A percentile compares a stretch with the other conserved stretches of the same genome.
Evolutionary conservation across 495 filamentous ascomycete genomes (phyloP).

Genomic region (Aspergillus affinis): DNA sequence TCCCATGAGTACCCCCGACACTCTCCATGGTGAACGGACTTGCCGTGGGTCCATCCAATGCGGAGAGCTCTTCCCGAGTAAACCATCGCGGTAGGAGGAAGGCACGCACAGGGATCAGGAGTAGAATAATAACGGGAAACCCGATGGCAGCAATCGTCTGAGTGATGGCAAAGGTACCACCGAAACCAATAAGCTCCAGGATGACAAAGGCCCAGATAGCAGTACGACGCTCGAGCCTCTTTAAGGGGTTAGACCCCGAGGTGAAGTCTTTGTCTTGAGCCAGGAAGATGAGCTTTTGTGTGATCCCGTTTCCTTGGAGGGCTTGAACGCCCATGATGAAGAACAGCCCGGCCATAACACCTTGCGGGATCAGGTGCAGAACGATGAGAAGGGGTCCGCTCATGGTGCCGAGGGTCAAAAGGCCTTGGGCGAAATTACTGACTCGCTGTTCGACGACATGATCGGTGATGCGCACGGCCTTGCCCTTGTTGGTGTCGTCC

Average conservation of each 20-base stretch:
- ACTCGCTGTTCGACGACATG: slow-evolving; percentile 90
- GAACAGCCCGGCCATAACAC: slow-evolving; percentile 86
- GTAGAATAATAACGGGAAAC: slow-evolving; percentile 84
- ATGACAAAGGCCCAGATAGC: slow-evolving; percentile 76
- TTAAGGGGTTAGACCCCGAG: slow-evolving; percentile 63
- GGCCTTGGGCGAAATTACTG: slow-evolving; percentile 80
- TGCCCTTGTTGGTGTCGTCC: slow-evolving; percentile 60
- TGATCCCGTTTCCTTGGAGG: slow-evolving; percentile 80
- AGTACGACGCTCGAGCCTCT: slow-evolving; percentile 53
- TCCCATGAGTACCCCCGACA: slow-evolving; percentile 68
- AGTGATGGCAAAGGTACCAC: slow-evolving; percentile 87
- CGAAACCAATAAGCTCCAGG: slow-evolving; percentile 79
- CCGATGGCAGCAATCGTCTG: slow-evolving; percentile 94
- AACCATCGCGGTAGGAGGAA: slow-evolving; percentile 73
- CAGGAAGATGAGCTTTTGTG: slow-evolving; percentile 75
- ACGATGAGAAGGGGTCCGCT: slow-evolving; percentile 79
- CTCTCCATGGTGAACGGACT: slow-evolving; percentile 85
- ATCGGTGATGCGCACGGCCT: slow-evolving; percentile 59
- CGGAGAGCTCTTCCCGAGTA: slow-evolving; percentile 60
- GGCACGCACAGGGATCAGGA: slow-evolving; percentile 74
- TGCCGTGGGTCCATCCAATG: slow-evolving; percentile 78
- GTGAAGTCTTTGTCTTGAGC: slow-evolving; percentile 66
- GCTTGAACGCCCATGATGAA: slow-evolving; percentile 91
- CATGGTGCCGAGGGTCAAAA: slow-evolving; percentile 86
- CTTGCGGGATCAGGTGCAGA: slow-evolving; percentile 82